Base-by-base conservation (phyloP, 2,329 filamentous ascomycete species). In the Aureobasidium melanogenum region DNA sequence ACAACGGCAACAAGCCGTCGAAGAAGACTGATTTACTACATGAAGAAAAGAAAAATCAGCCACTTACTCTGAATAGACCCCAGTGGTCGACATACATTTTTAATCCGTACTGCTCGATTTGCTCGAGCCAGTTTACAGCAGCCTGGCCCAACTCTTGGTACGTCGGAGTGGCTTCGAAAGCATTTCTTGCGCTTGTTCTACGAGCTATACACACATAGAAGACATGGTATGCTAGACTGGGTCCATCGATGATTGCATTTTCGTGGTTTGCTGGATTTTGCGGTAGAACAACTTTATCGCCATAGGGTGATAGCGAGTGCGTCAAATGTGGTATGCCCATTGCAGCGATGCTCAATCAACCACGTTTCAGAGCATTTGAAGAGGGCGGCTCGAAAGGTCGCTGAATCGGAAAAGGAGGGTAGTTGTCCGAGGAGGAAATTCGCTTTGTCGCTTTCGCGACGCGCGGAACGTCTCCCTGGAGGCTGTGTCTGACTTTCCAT, bases 161-260 rank as follows among this genome's bases (percentile, higher is more conserved):
- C 0, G 83, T 80, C 5, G 87, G 84, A 32, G 82, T 77, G 14
- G 75, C 70, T 51, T 82, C 77, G 41, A 83, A 74, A 52, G 79
- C 77, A 67, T 79, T 80, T 41, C 72, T 73, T 22, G 72, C 68
- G 19, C 63, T 62, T 30, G 71, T 67, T 62, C 71, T 72, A 60
- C 73, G 71, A 3, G 68, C 71, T 46, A 83, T 75, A 61, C 85
- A 81, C 19, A 84, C 73, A 55, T 84, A 77, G 63, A 88, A 84
- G 43, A 92, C 77, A 71, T 89, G 82, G 70, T 93, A 88, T 1
- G 90, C 88, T 28, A 96, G 75, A 2, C 85, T 86, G 5, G 91
- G 91, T 0, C 91, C 91, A 70, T 96, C 91, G 61, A 96, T 84
- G 47, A 85, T 77, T 17, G 81, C 73, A 24, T 47, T 63, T 10